phyloP scores from a whole-genome alignment of 1,284 basidiomycete species.

The Ceratobasidium papillatum region DNA sequence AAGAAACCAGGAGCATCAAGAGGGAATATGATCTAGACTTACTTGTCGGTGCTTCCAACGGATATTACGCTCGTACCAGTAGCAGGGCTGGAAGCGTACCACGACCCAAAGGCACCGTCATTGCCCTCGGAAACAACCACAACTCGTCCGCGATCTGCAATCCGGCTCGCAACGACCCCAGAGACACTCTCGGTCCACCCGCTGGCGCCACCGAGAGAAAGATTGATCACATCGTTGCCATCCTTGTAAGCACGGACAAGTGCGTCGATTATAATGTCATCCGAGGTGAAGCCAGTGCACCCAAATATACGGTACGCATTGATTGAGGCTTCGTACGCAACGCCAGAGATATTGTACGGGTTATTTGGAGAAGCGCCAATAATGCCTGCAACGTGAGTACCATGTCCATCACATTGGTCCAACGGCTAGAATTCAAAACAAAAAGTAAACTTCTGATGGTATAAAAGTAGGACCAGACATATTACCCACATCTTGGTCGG shows the following conservation, averaged over 20 bases:
- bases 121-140: slow-evolving; percentile 45
- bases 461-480: too few relatives aligned
- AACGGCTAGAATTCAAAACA: too few relatives aligned
- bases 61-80: slow-evolving; percentile 41
- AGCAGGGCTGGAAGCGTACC: slow-evolving; percentile 38
- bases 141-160: slow-evolving; percentile 50
- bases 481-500: too few relatives aligned
- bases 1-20: too few relatives aligned
- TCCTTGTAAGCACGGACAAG: slow-evolving; percentile 48
- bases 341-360: slow-evolving; percentile 47
- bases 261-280: slow-evolving; percentile 43
- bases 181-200: slow-evolving; percentile 52
- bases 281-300: slow-evolving; percentile 18
- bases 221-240: slow-evolving; percentile 55
- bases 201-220: slow-evolving; percentile 50
- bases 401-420: slow-evolving; percentile 53
- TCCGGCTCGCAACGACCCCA: slow-evolving; percentile 50
- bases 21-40: neutral
- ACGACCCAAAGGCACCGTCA: slow-evolving; percentile 42
- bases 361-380: slow-evolving; percentile 51
- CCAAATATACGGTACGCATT: slow-evolving; percentile 42
- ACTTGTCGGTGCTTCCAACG: slow-evolving; percentile 44
- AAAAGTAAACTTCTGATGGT: too few relatives aligned
- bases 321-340: slow-evolving; percentile 27
- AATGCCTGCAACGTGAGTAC: slow-evolving; percentile 54